Evolutionary conservation across 345 rosid genomes (phyloP), one percentile per base, ranked within the genome.

Genomic region (Eucalyptus shirleyi): DNA sequence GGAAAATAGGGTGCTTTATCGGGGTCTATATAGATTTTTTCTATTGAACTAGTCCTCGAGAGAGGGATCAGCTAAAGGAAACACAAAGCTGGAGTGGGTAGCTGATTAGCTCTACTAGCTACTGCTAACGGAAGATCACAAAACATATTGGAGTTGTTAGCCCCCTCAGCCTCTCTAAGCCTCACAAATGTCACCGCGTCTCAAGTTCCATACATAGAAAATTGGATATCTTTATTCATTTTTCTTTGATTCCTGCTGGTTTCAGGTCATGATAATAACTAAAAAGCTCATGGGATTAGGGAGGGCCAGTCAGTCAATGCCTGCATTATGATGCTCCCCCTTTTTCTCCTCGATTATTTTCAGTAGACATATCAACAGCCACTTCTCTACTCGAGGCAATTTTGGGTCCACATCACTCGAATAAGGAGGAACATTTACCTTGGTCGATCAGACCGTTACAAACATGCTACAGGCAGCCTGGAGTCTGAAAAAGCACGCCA

Each of bases 101-200:
- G 80, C 89, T 67, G 53, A 34, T 50, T 55, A 11, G 59, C 85
- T 69, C 26, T 51, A 24, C 45, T 44, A 15, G 89, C 89, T 23
- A 69, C 40, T 65, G 80, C 23, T 10, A 67, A 53, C 28, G 1
- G 53, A 49, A 12, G 30, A 88, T 88, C 23, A 21, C 42, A 21
- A 30, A 30, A 88, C 12, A 17, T 37, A 47, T 32, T 65, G 89
- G 89, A 88, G 89, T 67, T 49, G 89, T 77, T 47, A n/a, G 42
- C 28, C 45, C 83, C 24, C 28, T 72, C 83, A 10, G 12, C 83
- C 15, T 37, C 5, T 72, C 45, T 21, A 72, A 21, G 83, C 26
- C 45, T 72, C 45, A 72, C 83, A 14, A 37, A 2, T 21, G 83
- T 37, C 83, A 37, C 83, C 83, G 11, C 21, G 42, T 21, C 16